Evolutionary conservation across 139 green algal genomes (phyloP).

Genomic region (Tetraselmis chui): DNA sequence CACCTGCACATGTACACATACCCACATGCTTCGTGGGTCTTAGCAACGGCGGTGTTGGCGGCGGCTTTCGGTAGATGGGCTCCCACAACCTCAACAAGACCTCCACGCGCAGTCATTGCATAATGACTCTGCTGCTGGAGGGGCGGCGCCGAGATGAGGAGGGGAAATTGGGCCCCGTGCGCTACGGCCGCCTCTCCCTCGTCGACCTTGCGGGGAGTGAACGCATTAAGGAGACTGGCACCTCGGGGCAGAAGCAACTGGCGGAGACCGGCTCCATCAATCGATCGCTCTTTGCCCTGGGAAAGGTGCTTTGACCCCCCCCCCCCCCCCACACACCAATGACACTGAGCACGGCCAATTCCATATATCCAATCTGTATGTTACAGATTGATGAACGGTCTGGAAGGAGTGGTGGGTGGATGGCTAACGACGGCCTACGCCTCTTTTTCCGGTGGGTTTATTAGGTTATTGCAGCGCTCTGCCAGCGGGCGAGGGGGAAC

Average conservation of each 20-base stretch:
- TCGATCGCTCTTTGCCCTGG: constrained; percentile 54
- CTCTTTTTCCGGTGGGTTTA: too few species aligned
- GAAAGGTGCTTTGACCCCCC: constrained; percentile 45
- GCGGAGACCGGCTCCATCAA: constrained; percentile 60
- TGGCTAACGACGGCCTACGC: too few species aligned
- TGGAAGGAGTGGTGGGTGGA: too few species aligned
- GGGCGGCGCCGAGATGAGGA: background rate
- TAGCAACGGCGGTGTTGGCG: too few species aligned
- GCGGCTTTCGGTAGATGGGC: too few species aligned
- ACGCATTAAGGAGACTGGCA: constrained; percentile 53
- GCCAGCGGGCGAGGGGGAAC: constrained; percentile 7
- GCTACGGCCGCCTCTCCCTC: constrained; percentile 48
- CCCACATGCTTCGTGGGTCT: too few species aligned
- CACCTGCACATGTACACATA: too few species aligned
- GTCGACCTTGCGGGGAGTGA: constrained; percentile 68
- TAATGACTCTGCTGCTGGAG: constrained; percentile 58
- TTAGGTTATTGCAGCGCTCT: constrained; percentile 43
- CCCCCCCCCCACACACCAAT: too few species aligned
- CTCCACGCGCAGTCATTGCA: constrained; percentile 55
- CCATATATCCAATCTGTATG: too few species aligned
- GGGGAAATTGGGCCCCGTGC: constrained; percentile 23
- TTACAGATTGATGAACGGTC: too few species aligned
- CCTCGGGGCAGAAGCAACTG: constrained; percentile 30
- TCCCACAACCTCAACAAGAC: constrained; percentile 55
- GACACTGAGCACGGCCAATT: too few species aligned